Conservation (phyloP, 2,329 filamentous ascomycete genomes). For the Sporothrix mexicana region DNA sequence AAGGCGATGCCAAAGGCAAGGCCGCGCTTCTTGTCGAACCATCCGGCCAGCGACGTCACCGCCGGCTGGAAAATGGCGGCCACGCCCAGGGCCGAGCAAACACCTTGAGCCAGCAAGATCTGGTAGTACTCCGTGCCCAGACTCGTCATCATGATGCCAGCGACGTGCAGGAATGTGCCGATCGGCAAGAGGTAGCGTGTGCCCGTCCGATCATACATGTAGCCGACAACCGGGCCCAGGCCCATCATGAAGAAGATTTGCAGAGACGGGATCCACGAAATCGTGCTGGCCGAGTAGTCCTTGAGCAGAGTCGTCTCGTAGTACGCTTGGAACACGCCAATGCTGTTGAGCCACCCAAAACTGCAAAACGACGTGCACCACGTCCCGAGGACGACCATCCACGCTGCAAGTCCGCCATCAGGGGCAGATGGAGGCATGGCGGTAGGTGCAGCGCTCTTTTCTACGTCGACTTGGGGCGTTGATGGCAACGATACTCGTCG, state of each 20-base stretch:
- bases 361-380: slow-evolving; percentile 39
- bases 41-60: slow-evolving; percentile 43
- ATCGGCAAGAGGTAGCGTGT: slow-evolving; percentile 60
- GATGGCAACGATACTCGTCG: not conserved
- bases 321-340: slow-evolving; percentile 57
- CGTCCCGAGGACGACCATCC: slow-evolving; percentile 40
- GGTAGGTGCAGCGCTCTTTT: not conserved
- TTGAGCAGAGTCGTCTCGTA: slow-evolving; percentile 52
- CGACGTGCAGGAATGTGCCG: slow-evolving; percentile 62
- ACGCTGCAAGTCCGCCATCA: slow-evolving; percentile 40
- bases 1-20: slow-evolving; percentile 41
- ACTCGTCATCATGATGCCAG: slow-evolving; percentile 68
- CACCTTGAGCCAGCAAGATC: slow-evolving; percentile 49
- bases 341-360: slow-evolving; percentile 39
- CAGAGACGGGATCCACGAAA: slow-evolving; percentile 58
- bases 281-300: slow-evolving; percentile 51
- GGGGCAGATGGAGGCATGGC: not conserved
- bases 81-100: slow-evolving; percentile 49
- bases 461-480: not conserved
- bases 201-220: slow-evolving; percentile 67
- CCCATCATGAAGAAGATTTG: slow-evolving; percentile 51
- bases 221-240: slow-evolving; percentile 43
- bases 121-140: slow-evolving; percentile 53
- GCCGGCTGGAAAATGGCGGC: slow-evolving; percentile 43
- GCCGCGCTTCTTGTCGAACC: slow-evolving; percentile 41